phyloP scores from a whole-genome alignment of 139 green algal genomes.

The Picochlorum costavermella region DNA sequence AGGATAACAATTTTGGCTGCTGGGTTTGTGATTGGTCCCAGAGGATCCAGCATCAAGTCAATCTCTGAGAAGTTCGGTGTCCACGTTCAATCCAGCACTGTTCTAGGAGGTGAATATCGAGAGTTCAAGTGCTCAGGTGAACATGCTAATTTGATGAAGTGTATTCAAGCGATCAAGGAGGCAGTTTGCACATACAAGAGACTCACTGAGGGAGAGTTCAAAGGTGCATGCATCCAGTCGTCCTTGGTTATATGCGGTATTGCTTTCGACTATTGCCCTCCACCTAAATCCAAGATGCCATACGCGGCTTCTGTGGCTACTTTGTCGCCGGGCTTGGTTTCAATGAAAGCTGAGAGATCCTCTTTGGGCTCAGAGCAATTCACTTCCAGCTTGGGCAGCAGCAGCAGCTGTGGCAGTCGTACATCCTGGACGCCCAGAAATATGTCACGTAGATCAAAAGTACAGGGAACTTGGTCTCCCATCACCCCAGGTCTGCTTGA shows the following conservation, averaged over 20 bases:
- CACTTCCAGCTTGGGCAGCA: too few relatives aligned
- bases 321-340: too few relatives aligned
- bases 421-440: too few relatives aligned
- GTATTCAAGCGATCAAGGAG: conserved; percentile 52
- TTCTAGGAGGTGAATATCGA: conserved; percentile 40
- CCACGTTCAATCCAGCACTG: conserved; percentile 71
- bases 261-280: conserved; percentile 78
- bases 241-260: conserved; percentile 60
- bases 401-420: too few relatives aligned
- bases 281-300: conserved; percentile 56
- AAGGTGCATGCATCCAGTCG: conserved; percentile 59
- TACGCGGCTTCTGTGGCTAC: conserved; percentile 36
- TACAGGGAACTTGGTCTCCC: too few relatives aligned
- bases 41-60: conserved; percentile 55
- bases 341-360: too few relatives aligned
- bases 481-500: too few relatives aligned
- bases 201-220: conserved; percentile 57
- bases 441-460: too few relatives aligned
- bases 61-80: conserved; percentile 58
- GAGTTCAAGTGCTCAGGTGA: conserved; percentile 45
- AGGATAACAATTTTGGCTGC: conserved; percentile 76
- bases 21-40: conserved; percentile 78
- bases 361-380: too few relatives aligned
- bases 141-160: conserved; percentile 21
- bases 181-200: conserved; percentile 79